Conservation (phyloP, 2,329 filamentous ascomycete genomes). For the Ceratocystis lukuohia region DNA sequence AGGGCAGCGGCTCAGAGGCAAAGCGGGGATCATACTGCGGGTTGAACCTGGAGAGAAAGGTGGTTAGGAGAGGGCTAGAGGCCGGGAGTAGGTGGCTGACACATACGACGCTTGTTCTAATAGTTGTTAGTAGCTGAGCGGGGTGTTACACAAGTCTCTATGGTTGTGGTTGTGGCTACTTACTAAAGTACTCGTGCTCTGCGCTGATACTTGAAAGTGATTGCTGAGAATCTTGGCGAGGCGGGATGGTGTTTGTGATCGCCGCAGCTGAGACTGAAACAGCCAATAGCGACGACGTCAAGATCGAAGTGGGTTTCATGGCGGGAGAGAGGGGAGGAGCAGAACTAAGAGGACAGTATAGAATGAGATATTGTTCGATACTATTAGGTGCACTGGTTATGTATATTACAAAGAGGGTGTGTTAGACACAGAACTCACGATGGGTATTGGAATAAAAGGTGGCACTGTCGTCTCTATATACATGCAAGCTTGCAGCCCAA, state of each 20-base stretch:
- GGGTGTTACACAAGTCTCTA: background rate
- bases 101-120: conserved; percentile 15
- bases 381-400: no score
- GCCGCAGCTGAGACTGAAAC: conserved; percentile 1
- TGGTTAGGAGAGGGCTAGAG: conserved; percentile 10
- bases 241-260: background rate
- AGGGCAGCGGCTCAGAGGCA: conserved; percentile 28
- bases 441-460: background rate
- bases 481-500: background rate
- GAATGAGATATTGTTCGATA: background rate
- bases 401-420: no score
- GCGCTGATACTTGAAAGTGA: background rate
- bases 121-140: background rate
- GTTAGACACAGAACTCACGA: background rate
- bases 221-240: background rate
- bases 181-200: background rate
- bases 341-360: background rate
- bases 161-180: background rate
- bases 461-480: background rate
- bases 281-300: background rate
- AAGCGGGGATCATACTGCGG: conserved; percentile 31
- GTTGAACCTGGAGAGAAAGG: conserved; percentile 22
- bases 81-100: background rate
- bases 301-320: background rate
- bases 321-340: background rate